These are phyloP conservation scores for Medicago ruthenica DNA, from an alignment of 306 rosid species.

Conservation along the genomic window DNA sequence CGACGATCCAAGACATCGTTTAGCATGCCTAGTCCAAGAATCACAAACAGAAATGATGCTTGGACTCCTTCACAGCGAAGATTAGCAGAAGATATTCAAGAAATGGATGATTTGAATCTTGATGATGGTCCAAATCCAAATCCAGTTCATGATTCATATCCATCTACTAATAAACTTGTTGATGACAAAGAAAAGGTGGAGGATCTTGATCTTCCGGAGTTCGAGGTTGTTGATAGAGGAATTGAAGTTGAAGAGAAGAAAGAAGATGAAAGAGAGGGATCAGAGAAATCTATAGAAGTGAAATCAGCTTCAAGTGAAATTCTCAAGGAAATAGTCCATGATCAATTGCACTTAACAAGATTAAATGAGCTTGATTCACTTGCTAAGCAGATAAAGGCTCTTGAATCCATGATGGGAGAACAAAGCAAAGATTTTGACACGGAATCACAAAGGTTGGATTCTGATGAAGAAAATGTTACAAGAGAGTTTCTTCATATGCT, in stretches of 20 bases:
- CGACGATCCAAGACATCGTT: conserved; percentile 83
- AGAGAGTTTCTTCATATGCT: conserved; percentile 92
- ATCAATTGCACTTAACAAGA: conserved; percentile 59
- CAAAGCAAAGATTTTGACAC: conserved; percentile 50
- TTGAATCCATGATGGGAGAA: conserved; percentile 76
- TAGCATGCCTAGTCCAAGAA: conserved; percentile 76
- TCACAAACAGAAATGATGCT: conserved; percentile 67
- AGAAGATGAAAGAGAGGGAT: conserved; percentile 48
- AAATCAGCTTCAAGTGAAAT: conserved; percentile 62
- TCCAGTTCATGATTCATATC: conserved; percentile 50
- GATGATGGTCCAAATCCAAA: conserved; percentile 52
- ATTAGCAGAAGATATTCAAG: conserved; percentile 51
- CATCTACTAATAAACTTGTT: conserved; percentile 46
- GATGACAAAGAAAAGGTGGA: conserved; percentile 61
- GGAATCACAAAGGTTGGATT: conserved; percentile 70
- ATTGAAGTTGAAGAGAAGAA: conserved; percentile 70
- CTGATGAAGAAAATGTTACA: conserved; percentile 82
- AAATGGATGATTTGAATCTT: conserved; percentile 70
- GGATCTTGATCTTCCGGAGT: conserved; percentile 75
- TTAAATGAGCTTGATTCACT: conserved; percentile 80
- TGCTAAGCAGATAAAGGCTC: conserved; percentile 83
- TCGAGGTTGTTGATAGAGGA: conserved; percentile 88
- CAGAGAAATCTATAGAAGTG: conserved; percentile 58
- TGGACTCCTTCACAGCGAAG: conserved; percentile 74
- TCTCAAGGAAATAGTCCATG: conserved; percentile 79